Base-by-base conservation (phyloP, 164 flowering plant genomes). In the Vitis amurensis region DNA sequence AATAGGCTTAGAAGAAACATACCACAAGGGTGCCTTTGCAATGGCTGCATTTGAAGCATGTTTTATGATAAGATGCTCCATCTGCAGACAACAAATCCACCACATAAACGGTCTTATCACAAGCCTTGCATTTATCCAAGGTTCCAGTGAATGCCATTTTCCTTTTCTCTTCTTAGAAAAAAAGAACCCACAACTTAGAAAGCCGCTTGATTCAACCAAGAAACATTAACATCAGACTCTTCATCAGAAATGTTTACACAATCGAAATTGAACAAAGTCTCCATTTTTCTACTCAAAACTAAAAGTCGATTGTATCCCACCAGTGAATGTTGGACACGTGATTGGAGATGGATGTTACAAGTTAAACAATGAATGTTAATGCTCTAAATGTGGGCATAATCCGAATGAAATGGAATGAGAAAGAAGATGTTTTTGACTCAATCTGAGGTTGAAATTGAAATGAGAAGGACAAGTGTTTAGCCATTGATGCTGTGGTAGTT, bases 11-110 rank as follows among this genome's bases (percentile, higher is more conserved):
- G 8, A 29, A 16, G 30, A 23, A 19, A 59, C 64, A 56, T 75
- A 88, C 92, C 84, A 84, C 85, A 51, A 88, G 89, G 50, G 86
- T 83, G 19, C 92, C 92, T 71, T 84, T 88, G 88, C 91, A 88
- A 37, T 88, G 91, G 78, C 78, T 86, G 84, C 91, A 88, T 75
- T 77, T 86, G 84, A 88, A 88, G 83, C 92, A 88, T 4, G 85
- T 67, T 57, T 88, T 88, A 58, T 88, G 92, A 50, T 80, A 88
- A 63, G 88, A 81, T 1, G 68, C 29, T 11, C 92, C 92, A 81
- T 88, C 92, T 70, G 87, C 83, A 30, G 89, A 64, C 75, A 88
- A 55, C 81, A 88, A 71, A 72, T 88, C 92, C 61, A 86, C 87
- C 47, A 88, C 83, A 49, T 88, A 83, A 50, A 88, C 92, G 62